A percentile compares a stretch with the other conserved stretches of the same genome.
Evolutionary conservation across 179 eudicot genomes (phyloP).

Genomic region (Dionaea muscipula): DNA sequence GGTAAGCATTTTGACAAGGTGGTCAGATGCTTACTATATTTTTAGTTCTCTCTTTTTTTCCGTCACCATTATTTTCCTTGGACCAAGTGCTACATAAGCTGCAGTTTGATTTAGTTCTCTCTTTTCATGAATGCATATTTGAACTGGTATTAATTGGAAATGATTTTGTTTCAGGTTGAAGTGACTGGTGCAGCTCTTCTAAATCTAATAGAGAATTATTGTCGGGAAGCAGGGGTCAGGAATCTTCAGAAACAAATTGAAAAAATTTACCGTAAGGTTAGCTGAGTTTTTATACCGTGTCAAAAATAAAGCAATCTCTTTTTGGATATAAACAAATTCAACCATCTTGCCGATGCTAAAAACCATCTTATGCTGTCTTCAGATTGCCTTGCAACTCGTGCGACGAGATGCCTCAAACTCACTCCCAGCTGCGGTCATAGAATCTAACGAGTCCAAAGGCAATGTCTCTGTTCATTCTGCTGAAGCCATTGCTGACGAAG

Average conservation of each 20-base stretch:
- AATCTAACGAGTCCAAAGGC: conserved; percentile 14
- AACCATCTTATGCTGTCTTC: conserved; percentile 9
- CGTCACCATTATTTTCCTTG: no score
- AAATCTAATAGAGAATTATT: conserved; percentile 81
- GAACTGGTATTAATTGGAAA: not conserved
- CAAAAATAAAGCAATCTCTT: no score
- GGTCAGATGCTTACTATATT: no score
- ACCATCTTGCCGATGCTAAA: not conserved
- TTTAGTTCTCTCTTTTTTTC: no score
- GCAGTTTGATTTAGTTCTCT: not conserved
- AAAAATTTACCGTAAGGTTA: conserved; percentile 94
- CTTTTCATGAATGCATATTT: not conserved
- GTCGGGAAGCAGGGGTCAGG: conserved; percentile 96
- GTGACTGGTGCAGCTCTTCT: conserved; percentile 87
- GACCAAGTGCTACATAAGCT: no score
- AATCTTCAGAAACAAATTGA: conserved; percentile 98
- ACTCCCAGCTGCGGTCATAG: conserved; percentile 15
- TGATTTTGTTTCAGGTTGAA: conserved; percentile 55
- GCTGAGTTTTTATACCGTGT: no score
- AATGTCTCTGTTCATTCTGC: conserved; percentile 23
- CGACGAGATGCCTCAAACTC: conserved; percentile 37
- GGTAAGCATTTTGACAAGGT: no score
- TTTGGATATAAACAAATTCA: conserved; percentile 3
- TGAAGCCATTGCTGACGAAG: conserved; percentile 22
- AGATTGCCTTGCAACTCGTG: conserved; percentile 90